Percentiles rank a stretch among this genome's conserved stretches.
Conservation (phyloP, 176 grass and related monocot genomes). For the Oryza punctata region DNA sequence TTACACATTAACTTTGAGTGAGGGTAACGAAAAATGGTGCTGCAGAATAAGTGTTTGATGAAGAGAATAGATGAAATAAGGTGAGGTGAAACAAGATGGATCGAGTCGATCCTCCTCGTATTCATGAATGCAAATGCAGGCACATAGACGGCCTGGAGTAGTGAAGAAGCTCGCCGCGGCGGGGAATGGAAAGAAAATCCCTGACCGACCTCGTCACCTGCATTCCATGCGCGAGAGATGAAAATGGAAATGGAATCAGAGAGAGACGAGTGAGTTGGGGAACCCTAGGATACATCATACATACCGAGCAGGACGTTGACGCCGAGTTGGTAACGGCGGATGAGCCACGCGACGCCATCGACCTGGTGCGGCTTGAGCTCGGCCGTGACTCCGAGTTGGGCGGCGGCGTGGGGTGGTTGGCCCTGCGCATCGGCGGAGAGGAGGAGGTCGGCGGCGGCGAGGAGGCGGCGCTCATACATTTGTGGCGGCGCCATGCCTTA, state of each 20-base stretch:
- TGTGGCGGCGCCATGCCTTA: too few relatives aligned
- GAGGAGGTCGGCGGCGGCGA: too few relatives aligned
- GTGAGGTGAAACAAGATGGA: background rate
- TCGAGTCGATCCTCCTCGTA: background rate
- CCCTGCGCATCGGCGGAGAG: too few relatives aligned
- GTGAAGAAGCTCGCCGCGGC: too few relatives aligned
- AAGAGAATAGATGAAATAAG: background rate
- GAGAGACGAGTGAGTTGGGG: background rate
- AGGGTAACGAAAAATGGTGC: background rate
- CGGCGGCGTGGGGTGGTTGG: too few relatives aligned
- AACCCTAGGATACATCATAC: background rate
- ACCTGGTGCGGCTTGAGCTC: too few relatives aligned
- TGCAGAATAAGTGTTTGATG: background rate
- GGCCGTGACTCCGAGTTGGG: too few relatives aligned
- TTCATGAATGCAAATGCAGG: background rate
- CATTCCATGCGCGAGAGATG: background rate
- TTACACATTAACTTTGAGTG: background rate
- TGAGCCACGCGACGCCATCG: constrained; percentile 13
- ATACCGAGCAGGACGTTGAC: constrained; percentile 84
- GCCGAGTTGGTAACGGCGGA: constrained; percentile 76
- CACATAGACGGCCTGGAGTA: background rate
- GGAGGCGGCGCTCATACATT: too few relatives aligned
- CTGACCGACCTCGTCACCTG: background rate
- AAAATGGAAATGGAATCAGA: too few relatives aligned
- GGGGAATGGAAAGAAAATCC: background rate